These are phyloP conservation scores for Danielozyma ontarioensis DNA, from an alignment of 805 yeast genomes.

Conservation along the genomic window DNA sequence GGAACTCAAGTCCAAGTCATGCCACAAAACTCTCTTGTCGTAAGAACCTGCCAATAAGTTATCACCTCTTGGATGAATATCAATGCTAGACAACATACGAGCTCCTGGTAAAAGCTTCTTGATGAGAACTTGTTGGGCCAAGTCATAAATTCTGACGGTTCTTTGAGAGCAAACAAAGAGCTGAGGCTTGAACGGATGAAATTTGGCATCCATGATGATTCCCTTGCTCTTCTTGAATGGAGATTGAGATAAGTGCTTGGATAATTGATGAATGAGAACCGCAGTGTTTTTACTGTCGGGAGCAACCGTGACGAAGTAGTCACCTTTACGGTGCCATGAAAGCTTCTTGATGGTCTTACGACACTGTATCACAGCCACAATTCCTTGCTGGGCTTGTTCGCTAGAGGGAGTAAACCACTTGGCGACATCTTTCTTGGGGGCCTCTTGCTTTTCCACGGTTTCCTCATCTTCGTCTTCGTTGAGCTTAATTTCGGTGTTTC, in stretches of 20 bases:
- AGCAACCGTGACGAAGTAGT: conserved; percentile 93
- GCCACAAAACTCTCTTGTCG: conserved; percentile 96
- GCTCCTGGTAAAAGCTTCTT: conserved; percentile 94
- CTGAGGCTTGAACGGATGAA: conserved; percentile 95
- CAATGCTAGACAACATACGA: conserved; percentile 86
- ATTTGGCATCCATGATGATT: conserved; percentile 89
- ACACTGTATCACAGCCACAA: conserved; percentile 64
- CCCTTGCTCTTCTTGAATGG: conserved; percentile 94
- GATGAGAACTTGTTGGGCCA: conserved; percentile 75
- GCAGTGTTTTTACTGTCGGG: conserved; percentile 87
- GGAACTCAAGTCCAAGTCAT: conserved; percentile 80
- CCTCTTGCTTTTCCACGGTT: conserved; percentile 14
- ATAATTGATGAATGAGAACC: conserved; percentile 88
- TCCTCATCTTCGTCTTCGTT: conserved; percentile 33
- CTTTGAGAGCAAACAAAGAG: conserved; percentile 92
- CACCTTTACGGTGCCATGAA: conserved; percentile 97
- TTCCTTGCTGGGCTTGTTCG: conserved; percentile 57
- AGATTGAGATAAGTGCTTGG: conserved; percentile 91
- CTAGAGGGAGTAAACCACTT: conserved; percentile 79
- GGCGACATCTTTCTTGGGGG: conserved; percentile 49
- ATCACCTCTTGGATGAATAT: conserved; percentile 95
- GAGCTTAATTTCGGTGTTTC: conserved; percentile 38
- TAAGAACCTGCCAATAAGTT: conserved; percentile 87
- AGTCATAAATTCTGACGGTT: conserved; percentile 83
- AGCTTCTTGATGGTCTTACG: conserved; percentile 69